Evolutionary conservation across 257 asterid species (phyloP), one percentile per base, ranked within the genome.

Genomic region (Fraxinus pennsylvanica): DNA sequence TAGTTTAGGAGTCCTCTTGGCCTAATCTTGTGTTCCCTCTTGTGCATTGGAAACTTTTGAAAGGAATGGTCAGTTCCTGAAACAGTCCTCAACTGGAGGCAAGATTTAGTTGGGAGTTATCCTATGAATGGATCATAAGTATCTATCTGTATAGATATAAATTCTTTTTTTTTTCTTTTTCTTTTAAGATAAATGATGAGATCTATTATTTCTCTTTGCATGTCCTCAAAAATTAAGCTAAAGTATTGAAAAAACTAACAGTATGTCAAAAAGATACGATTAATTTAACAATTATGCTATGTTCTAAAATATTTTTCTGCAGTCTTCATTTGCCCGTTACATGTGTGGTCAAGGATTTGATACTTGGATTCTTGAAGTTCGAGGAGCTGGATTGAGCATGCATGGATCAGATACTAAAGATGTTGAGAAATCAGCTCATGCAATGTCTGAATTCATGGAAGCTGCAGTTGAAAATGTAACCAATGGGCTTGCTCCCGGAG

Each of bases 271-370:
- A 52, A 52, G 29, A 52, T 19, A 17, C 5, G 33, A 61, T 25
- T 61, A 25, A 21, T 22, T 3, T 61, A 57, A 1, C 10, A 57
- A 17, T 8, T 39, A 39, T 39, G 59, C 29, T 71, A 9, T 32
- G 63, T 27, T 47, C 71, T 17, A 68, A 75, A 72, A 66, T 81
- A 52, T 83, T 21, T 35, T 45, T 73, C 75, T 88, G 89, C 91
- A 93, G 98, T 91, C 92, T 78, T 96, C 99, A 76, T 96, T 96
- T 82, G 98, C 99, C 80, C 99, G 98, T 74, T 87, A 88, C 82
- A 96, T 96, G 98, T 92, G 97, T 83, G 97, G 88, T 83, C 96
- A 93, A 87, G 99, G 99, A 87, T 96, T 92, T 89, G 99, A 96
- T 81, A 96, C 99, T 45, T 96, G 98, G 99, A 84, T 96, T 74